Base-by-base conservation (phyloP, 164 flowering plant species). In the Berberis vulgaris region DNA sequence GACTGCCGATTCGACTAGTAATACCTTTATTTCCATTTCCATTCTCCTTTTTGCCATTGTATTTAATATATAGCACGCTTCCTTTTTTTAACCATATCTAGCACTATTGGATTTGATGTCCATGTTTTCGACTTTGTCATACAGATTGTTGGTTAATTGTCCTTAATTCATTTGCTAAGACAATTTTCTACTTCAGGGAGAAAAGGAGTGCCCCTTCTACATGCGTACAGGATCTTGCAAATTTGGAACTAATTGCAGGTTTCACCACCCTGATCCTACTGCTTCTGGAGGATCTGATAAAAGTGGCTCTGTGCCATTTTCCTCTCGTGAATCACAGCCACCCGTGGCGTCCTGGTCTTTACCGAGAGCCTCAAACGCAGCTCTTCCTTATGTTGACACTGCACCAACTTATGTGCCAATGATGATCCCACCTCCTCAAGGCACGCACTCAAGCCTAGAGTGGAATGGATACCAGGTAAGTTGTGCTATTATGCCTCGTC, bases 181-280 rank as follows among this genome's bases (percentile, higher is more conserved):
- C 41, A 49, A 13, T 67, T 6, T 66, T 68, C 41, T 9, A 12
- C 55, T 49, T 41, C 82, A 94, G 99, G 97, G 96, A 57, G 97
- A 87, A 82, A 89, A 73, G 67, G 94, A 89, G 62, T 94, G 97
- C 61, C 85, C 87, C 45, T 91, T 66, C 62, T 94, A 87, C 81
- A 88, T 91, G 97, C 88, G 91, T 59, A 86, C 71, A 73, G 97
- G 99, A 52, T 82, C 96, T 55, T 94, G 99, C 89, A 91, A 89
- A 72, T 89, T 75, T 74, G 95, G 81, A 59, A 62, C 80, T 40
- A 86, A 74, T 76, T 94, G 99, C 81, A 80, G 81, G 79, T 94
- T 89, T 77, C 85, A 94, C 74, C 97, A 94, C 80, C 99, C 99
- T 45, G 89, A 94, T 67, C 97, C 96, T 10, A 84, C 82, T 13